Evolutionary conservation across 805 yeast genomes (phyloP), one percentile per base, ranked within the genome.

Genomic region (Lachancea lanzarotensis): DNA sequence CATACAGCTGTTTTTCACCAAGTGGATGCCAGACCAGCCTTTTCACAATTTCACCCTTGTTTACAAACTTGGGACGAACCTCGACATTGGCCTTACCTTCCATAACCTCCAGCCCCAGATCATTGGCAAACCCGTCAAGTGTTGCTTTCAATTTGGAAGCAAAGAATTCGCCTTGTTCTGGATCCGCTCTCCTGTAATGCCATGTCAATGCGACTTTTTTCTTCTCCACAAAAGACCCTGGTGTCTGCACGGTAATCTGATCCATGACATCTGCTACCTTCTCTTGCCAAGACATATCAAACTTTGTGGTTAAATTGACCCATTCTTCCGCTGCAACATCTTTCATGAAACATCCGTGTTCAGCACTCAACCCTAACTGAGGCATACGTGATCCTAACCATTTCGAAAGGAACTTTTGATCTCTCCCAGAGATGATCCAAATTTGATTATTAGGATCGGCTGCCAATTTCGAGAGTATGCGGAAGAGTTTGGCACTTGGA

Each of bases 371-470:
- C 1, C 97, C 96, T 29, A 93, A 68, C 35, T 72, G 65, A 16
- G 74, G 71, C 45, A 76, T 71, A 50, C 74, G 74, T 2, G 74
- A 57, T 7, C 97, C 97, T 50, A 90, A 69, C 93, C 96, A 89
- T 65, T 81, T 79, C 50, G 84, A 95, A 56, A 93, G 73, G 59
- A 93, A 93, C 41, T 72, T 77, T 67, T 86, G 95, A 64, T 93
- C 99, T 54, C 99, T 78, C 2, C 99, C 99, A 34, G 95, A 83
- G 48, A 93, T 91, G 52, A 93, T 79, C 98, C 98, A 93, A 35
- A 93, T 81, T 60, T 81, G 82, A 66, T 93, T 93, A 48, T 72
- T 72, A 6, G 91, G 88, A 62, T 91, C 98, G 12, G 72, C 70
- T 2, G 83, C 72, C 43, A 93, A 71, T 26, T 71, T 68, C 22